These are phyloP conservation scores for Sesbania bispinosa DNA, from an alignment of 306 rosid genomes.

Conservation along the genomic window DNA sequence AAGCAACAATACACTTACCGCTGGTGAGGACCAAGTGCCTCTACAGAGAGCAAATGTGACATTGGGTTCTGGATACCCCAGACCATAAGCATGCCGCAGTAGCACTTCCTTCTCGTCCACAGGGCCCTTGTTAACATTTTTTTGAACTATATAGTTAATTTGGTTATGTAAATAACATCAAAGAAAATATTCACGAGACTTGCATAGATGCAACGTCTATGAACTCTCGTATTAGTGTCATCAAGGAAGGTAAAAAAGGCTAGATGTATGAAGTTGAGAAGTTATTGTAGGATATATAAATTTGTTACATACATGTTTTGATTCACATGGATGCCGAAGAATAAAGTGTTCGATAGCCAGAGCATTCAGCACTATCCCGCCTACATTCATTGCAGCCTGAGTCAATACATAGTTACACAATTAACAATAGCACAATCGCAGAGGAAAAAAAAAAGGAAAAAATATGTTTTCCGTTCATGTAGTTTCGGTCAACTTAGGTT, in stretches of 20 bases:
- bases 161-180: not conserved
- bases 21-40: conserved; percentile 95
- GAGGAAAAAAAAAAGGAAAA: no score
- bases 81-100: conserved; percentile 64
- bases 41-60: conserved; percentile 84
- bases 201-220: not conserved
- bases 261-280: no score
- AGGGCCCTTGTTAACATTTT: conserved; percentile 34
- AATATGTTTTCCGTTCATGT: no score
- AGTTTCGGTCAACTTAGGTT: no score
- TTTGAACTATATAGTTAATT: conserved; percentile 14
- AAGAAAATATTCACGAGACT: not conserved
- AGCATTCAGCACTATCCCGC: conserved; percentile 85
- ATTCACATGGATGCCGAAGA: conserved; percentile 72
- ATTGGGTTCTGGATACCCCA: conserved; percentile 90
- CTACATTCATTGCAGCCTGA: conserved; percentile 84
- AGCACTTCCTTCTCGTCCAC: conserved; percentile 71
- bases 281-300: no score
- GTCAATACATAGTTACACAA: not conserved
- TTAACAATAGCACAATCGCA: conserved; percentile 12
- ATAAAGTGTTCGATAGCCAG: conserved; percentile 92
- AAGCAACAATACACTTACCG: conserved; percentile 49
- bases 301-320: conserved; percentile 52
- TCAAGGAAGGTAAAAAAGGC: not conserved
- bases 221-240: no score